phyloP scores from a whole-genome alignment of 1,284 basidiomycete genomes.

The Ganoderma boninense region DNA sequence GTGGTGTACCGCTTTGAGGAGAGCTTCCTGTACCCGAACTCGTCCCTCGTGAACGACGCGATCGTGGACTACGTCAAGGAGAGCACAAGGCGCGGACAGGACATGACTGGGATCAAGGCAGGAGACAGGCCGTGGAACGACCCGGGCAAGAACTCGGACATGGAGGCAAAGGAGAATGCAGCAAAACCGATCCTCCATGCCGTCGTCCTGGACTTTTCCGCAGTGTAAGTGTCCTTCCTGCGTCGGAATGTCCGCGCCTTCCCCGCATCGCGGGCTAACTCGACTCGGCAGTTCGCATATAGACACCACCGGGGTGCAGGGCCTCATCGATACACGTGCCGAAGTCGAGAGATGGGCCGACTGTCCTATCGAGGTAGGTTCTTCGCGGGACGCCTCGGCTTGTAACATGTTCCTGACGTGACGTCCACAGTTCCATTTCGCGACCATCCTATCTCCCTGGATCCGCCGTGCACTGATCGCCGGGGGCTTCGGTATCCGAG shows the following conservation, averaged over 20 bases:
- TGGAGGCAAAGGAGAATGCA: constrained; percentile 49
- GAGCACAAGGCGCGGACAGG: constrained; percentile 79
- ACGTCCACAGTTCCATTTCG: constrained; percentile 76
- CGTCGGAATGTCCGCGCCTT: constrained; percentile 15
- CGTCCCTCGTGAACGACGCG: constrained; percentile 77
- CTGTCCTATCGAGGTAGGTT: constrained; percentile 65
- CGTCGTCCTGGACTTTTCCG: constrained; percentile 90
- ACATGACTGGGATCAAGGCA: constrained; percentile 66
- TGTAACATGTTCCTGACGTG: constrained; percentile 1
- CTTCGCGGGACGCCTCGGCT: neutral
- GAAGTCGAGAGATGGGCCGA: constrained; percentile 90
- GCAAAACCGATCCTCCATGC: constrained; percentile 79
- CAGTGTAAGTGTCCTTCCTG: constrained; percentile 62
- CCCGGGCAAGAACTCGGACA: constrained; percentile 62
- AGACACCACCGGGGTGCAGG: constrained; percentile 90
- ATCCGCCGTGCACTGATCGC: constrained; percentile 88
- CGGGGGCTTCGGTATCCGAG: constrained; percentile 77
- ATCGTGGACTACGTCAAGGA: constrained; percentile 86
- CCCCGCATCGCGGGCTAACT: neutral
- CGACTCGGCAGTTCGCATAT: constrained; percentile 64
- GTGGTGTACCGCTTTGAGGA: constrained; percentile 94
- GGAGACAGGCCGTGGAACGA: constrained; percentile 96
- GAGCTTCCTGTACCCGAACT: constrained; percentile 94
- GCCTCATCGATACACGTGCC: constrained; percentile 86
- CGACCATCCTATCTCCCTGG: constrained; percentile 90